Percentiles rank a stretch among this genome's conserved stretches.
Evolutionary conservation across 768 basidiomycete genomes (phyloP).

Genomic region (Boletus tylopilopsis): DNA sequence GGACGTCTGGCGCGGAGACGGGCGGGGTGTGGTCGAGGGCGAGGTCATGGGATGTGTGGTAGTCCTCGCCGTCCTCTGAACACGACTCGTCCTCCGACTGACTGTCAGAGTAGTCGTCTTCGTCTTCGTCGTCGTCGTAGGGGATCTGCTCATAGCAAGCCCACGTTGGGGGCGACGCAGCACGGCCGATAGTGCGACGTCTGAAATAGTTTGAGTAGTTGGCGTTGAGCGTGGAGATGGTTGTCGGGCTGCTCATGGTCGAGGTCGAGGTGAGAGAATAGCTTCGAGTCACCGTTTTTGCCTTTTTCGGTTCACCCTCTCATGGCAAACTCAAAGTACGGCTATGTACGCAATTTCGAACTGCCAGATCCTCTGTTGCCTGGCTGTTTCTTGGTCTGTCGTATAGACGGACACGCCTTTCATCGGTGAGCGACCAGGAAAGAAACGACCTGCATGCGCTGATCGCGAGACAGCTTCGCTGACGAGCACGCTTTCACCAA

Average conservation of each 20-base stretch:
- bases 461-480: constrained; percentile 59
- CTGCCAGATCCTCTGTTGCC: constrained; percentile 84
- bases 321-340: constrained; percentile 93
- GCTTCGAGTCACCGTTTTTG: constrained; percentile 1
- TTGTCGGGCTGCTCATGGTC: constrained; percentile 24
- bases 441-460: neutral
- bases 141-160: constrained; percentile 90
- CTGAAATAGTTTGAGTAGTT: constrained; percentile 41
- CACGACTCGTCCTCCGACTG: constrained; percentile 54
- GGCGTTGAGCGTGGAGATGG: constrained; percentile 20
- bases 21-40: constrained; percentile 28
- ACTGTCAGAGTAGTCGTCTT: constrained; percentile 53
- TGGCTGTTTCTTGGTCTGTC: constrained; percentile 77
- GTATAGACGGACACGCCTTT: constrained; percentile 92
- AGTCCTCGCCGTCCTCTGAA: constrained; percentile 75
- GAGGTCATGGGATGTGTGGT: constrained; percentile 31
- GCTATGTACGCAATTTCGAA: constrained; percentile 89
- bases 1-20: constrained; percentile 23
- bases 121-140: constrained; percentile 59
- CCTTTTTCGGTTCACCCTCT: constrained; percentile 12
- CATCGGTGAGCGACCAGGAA: constrained; percentile 59
- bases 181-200: constrained; percentile 72
- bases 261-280: neutral
- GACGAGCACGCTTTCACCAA: constrained; percentile 80
- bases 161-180: constrained; percentile 83